Evolutionary conservation across 192 early-diverging fungal genomes (phyloP).

Genomic region (Haplosporangium gracile): DNA sequence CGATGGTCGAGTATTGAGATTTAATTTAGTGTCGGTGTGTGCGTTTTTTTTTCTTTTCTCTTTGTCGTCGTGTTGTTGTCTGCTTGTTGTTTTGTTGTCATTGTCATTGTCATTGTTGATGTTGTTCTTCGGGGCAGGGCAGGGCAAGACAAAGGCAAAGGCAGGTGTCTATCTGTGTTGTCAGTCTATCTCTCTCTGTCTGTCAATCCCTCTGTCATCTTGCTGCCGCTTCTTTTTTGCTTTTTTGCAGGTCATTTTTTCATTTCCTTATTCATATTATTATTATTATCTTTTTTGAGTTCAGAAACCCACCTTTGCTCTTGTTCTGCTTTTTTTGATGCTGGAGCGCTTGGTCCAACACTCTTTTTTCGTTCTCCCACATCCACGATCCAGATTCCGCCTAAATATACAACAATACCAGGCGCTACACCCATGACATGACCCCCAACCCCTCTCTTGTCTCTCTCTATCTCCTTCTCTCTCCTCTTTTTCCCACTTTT

Average conservation of each 20-base stretch:
- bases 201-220: background rate
- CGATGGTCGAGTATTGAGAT: constrained; percentile 5
- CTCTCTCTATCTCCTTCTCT: background rate
- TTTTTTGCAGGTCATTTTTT: background rate
- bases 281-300: background rate
- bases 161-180: background rate
- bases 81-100: background rate
- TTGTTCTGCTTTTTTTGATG: background rate
- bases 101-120: background rate
- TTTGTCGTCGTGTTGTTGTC: too few relatives aligned
- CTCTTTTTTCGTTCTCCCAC: constrained; percentile 2
- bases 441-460: background rate
- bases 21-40: constrained; percentile 9
- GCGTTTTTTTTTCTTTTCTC: background rate
- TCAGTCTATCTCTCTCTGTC: background rate
- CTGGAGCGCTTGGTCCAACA: constrained; percentile 13
- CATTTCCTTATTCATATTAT: background rate
- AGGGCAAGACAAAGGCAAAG: too few relatives aligned
- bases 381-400: background rate
- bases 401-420: background rate
- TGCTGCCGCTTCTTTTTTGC: background rate
- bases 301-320: background rate
- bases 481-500: background rate
- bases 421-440: background rate
- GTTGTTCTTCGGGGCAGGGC: background rate